These are phyloP conservation scores for Colletotrichum navitas DNA, from an alignment of 2,329 filamentous ascomycete species.

Conservation along the genomic window DNA sequence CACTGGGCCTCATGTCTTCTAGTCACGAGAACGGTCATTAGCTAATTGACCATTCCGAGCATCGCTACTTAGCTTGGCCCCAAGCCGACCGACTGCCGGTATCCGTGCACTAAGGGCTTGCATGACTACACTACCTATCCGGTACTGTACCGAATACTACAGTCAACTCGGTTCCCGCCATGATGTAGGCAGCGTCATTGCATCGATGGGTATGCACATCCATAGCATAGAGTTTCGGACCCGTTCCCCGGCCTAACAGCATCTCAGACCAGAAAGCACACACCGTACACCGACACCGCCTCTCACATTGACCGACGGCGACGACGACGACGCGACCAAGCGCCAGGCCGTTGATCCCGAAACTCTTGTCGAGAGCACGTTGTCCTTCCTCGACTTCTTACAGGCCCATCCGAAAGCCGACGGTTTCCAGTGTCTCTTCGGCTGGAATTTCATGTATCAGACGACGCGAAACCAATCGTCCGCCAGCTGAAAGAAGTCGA, in stretches of 20 bases:
- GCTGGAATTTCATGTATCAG: slow-evolving; percentile 36
- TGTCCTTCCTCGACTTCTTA: slow-evolving; percentile 23
- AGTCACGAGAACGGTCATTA: slow-evolving; percentile 23
- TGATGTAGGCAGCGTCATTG: slow-evolving; percentile 35
- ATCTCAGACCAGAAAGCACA: slow-evolving; percentile 29
- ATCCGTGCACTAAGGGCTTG: not conserved
- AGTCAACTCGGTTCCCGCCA: slow-evolving; percentile 16
- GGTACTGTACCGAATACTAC: too few species aligned
- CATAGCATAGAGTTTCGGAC: slow-evolving; percentile 7
- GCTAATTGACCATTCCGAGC: slow-evolving; percentile 29
- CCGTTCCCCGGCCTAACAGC: slow-evolving; percentile 29
- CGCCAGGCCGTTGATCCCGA: slow-evolving; percentile 36
- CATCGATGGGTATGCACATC: not conserved
- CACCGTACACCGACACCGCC: slow-evolving; percentile 1
- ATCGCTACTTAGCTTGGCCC: slow-evolving; percentile 20
- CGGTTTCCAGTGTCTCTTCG: slow-evolving; percentile 25
- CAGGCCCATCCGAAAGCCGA: slow-evolving; percentile 31
- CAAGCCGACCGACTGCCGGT: slow-evolving; percentile 11
- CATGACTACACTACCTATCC: not conserved
- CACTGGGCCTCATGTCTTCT: not conserved
- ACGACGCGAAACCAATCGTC: slow-evolving; percentile 6
- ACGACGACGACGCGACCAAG: slow-evolving; percentile 28
- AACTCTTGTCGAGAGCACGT: slow-evolving; percentile 31
- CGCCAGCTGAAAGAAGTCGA: not conserved
- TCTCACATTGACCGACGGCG: slow-evolving; percentile 1